Conservation (phyloP, 331 rosid genomes). For the Prunus yedoensis region DNA sequence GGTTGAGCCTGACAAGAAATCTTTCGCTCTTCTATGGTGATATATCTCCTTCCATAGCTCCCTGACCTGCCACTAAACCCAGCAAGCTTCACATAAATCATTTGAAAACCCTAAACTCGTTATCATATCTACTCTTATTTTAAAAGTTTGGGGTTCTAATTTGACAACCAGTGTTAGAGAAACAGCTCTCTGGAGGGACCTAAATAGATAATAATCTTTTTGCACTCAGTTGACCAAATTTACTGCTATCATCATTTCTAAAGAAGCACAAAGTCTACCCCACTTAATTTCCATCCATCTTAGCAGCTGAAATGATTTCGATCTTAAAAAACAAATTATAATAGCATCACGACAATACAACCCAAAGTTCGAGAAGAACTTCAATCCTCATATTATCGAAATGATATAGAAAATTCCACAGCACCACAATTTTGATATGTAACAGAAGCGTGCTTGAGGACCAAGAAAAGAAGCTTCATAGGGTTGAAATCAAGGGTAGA, state of each 20-base stretch:
- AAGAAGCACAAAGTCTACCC: not conserved
- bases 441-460: not conserved
- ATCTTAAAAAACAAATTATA: not conserved
- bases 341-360: not conserved
- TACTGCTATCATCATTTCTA: not conserved
- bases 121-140: slow-evolving; percentile 21
- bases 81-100: slow-evolving; percentile 47
- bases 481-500: not conserved
- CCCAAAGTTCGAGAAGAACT: not conserved
- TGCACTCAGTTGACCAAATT: not conserved
- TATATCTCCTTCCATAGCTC: slow-evolving; percentile 46
- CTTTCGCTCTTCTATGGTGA: slow-evolving; percentile 36
- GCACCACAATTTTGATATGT: not conserved
- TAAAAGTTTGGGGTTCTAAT: slow-evolving; percentile 19
- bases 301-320: not conserved
- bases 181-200: not conserved
- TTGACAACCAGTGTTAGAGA: slow-evolving; percentile 9
- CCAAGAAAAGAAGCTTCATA: not conserved
- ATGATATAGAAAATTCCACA: not conserved
- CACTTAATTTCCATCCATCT: not conserved
- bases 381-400: not conserved
- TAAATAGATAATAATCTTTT: not conserved
- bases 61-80: slow-evolving; percentile 68
- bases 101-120: slow-evolving; percentile 32
- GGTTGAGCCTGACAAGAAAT: slow-evolving; percentile 32